These are phyloP conservation scores for Phytopythium mirpurense DNA, from an alignment of 352 stramenopile species.

Conservation along the genomic window DNA sequence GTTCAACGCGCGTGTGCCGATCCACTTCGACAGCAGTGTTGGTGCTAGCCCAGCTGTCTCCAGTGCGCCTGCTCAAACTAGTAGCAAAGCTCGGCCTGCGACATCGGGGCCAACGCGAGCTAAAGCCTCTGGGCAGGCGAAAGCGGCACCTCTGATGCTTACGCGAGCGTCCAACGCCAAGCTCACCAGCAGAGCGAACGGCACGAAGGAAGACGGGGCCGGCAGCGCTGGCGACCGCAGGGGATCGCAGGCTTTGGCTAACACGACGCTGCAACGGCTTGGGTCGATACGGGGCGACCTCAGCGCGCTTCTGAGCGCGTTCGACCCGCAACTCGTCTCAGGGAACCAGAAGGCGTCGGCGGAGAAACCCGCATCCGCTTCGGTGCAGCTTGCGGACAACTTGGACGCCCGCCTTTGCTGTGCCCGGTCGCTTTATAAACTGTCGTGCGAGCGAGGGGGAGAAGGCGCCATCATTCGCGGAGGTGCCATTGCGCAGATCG, in stretches of 20 bases:
- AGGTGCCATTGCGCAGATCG: slow-evolving; percentile 61
- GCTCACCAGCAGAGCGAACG: neutral
- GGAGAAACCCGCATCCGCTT: neutral
- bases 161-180: neutral
- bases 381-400: slow-evolving; percentile 25
- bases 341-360: neutral
- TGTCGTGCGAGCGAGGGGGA: slow-evolving; percentile 51
- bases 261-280: slow-evolving; percentile 19
- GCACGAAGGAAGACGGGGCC: neutral
- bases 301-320: slow-evolving; percentile 14
- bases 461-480: slow-evolving; percentile 60
- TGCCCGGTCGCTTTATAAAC: slow-evolving; percentile 72
- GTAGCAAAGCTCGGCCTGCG: neutral
- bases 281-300: slow-evolving; percentile 35
- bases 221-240: neutral
- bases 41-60: neutral
- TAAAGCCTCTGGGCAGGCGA: neutral
- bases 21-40: neutral
- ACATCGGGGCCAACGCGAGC: neutral
- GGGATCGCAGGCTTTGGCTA: neutral
- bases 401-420: slow-evolving; percentile 56
- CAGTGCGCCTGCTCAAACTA: neutral
- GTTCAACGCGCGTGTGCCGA: neutral
- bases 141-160: neutral
- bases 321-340: slow-evolving; percentile 12